These are phyloP conservation scores for Achaetomiella virescens DNA, from an alignment of 495 filamentous ascomycete species.

Conservation along the genomic window DNA sequence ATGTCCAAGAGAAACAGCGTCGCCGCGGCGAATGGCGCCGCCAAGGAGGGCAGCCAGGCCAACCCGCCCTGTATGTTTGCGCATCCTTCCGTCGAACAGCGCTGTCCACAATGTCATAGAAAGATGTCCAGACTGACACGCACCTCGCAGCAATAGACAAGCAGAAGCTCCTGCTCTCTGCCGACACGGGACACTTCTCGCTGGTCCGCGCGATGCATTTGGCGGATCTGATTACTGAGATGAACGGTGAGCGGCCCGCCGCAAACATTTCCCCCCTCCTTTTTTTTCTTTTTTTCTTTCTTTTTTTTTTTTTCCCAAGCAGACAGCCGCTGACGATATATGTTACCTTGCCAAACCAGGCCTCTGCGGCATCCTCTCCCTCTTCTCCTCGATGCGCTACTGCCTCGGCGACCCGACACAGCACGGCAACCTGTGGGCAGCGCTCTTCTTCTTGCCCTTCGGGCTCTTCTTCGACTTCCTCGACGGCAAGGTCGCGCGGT, in stretches of 20 bases:
- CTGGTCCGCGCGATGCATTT: slow-evolving; percentile 77
- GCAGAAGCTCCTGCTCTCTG: slow-evolving; percentile 75
- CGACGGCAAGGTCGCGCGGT: slow-evolving; percentile 92
- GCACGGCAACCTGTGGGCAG: slow-evolving; percentile 64
- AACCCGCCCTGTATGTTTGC: slow-evolving; percentile 29
- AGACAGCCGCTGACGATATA: background rate
- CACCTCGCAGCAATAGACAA: slow-evolving; percentile 64
- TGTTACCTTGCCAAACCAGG: slow-evolving; percentile 39
- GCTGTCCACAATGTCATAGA: background rate
- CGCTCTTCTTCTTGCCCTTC: slow-evolving; percentile 83
- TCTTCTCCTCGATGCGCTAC: slow-evolving; percentile 94
- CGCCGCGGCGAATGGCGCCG: slow-evolving; percentile 36
- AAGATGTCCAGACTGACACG: slow-evolving; percentile 1
- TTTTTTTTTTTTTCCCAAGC: background rate
- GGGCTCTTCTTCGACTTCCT: slow-evolving; percentile 98
- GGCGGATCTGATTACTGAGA: slow-evolving; percentile 89
- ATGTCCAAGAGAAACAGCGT: slow-evolving; percentile 47
- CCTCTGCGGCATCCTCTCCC: slow-evolving; percentile 82
- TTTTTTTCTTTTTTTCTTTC: too few species aligned
- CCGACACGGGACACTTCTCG: slow-evolving; percentile 66
- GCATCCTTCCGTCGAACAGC: background rate
- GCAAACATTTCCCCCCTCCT: too few species aligned
- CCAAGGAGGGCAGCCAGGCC: slow-evolving; percentile 25
- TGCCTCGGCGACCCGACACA: slow-evolving; percentile 67
- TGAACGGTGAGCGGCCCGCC: slow-evolving; percentile 64